Evolutionary conservation across 2,329 filamentous ascomycete genomes (phyloP).

Genomic region (Aspergillus brasiliensis): DNA sequence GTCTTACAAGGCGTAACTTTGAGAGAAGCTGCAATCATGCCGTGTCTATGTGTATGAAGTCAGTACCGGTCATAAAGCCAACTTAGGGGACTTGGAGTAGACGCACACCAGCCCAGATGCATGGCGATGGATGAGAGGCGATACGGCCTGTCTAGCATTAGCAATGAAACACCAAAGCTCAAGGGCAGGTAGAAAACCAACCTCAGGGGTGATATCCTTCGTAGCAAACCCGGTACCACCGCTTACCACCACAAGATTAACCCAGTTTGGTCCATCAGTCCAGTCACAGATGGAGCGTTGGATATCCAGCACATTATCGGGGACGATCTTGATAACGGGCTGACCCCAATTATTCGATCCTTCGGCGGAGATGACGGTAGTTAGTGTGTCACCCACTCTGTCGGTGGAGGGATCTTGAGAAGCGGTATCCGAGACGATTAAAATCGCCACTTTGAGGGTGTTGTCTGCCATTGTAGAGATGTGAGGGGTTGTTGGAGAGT

Average conservation of each 20-base stretch:
- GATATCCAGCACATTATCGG: slow-evolving; percentile 74
- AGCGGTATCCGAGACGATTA: slow-evolving; percentile 91
- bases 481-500: not conserved
- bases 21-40: slow-evolving; percentile 84
- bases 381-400: slow-evolving; percentile 67
- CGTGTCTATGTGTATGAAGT: slow-evolving; percentile 60
- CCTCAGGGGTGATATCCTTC: slow-evolving; percentile 86
- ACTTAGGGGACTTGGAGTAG: not conserved
- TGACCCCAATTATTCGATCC: slow-evolving; percentile 73
- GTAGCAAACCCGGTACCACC: slow-evolving; percentile 92
- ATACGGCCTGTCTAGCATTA: slow-evolving; percentile 64
- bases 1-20: slow-evolving; percentile 82
- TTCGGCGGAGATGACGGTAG: slow-evolving; percentile 67
- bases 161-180: slow-evolving; percentile 8
- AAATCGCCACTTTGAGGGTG: slow-evolving; percentile 70
- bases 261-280: slow-evolving; percentile 65
- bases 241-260: slow-evolving; percentile 81
- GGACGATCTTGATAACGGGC: slow-evolving; percentile 70
- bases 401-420: slow-evolving; percentile 77
- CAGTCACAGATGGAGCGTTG: slow-evolving; percentile 71
- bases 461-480: slow-evolving; percentile 30
- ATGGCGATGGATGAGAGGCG: slow-evolving; percentile 76
- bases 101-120: slow-evolving; percentile 80
- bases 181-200: slow-evolving; percentile 40
- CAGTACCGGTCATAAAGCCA: slow-evolving; percentile 9